Evolutionary conservation across 805 yeast genomes (phyloP).

Genomic region (Myxozyma neglecta): DNA sequence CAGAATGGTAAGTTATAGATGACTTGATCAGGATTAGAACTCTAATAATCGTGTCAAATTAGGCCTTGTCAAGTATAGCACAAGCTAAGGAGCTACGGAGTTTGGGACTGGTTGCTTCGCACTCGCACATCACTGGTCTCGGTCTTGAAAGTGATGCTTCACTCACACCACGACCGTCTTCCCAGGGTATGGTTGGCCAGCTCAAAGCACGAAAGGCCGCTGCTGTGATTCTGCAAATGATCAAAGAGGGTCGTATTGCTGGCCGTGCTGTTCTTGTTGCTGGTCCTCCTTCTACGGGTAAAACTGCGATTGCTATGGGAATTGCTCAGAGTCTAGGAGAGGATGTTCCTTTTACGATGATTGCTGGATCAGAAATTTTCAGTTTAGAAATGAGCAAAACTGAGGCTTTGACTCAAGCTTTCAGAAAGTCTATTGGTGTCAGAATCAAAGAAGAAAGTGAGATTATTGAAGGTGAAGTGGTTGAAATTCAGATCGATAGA

Average conservation of each 20-base stretch:
- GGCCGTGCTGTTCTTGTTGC: conserved; percentile 95
- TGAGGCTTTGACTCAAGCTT: conserved; percentile 94
- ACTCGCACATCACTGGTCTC: conserved; percentile 92
- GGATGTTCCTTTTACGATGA: conserved; percentile 91
- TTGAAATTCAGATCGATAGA: conserved; percentile 91
- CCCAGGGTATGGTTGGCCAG: conserved; percentile 98
- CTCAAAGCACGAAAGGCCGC: conserved; percentile 90
- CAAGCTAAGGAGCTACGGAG: conserved; percentile 54
- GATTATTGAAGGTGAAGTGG: conserved; percentile 97
- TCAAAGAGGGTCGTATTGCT: conserved; percentile 90
- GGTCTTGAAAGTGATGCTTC: conserved; percentile 81
- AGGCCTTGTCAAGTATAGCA: conserved; percentile 39
- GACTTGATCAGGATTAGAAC: neutral
- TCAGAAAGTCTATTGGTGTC: conserved; percentile 92
- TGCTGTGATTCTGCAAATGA: conserved; percentile 89
- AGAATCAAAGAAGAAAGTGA: conserved; percentile 96
- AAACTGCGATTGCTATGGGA: conserved; percentile 97
- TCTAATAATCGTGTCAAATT: neutral
- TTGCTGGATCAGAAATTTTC: conserved; percentile 91
- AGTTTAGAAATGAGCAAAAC: conserved; percentile 92
- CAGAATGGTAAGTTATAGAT: too few relatives aligned
- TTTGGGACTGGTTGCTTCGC: conserved; percentile 91
- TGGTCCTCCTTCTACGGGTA: conserved; percentile 99
- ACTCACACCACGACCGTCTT: conserved; percentile 73
- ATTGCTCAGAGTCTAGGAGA: conserved; percentile 49